These are phyloP conservation scores for Lipomyces sp. DNA, from an alignment of 805 yeast genomes.

Conservation along the genomic window DNA sequence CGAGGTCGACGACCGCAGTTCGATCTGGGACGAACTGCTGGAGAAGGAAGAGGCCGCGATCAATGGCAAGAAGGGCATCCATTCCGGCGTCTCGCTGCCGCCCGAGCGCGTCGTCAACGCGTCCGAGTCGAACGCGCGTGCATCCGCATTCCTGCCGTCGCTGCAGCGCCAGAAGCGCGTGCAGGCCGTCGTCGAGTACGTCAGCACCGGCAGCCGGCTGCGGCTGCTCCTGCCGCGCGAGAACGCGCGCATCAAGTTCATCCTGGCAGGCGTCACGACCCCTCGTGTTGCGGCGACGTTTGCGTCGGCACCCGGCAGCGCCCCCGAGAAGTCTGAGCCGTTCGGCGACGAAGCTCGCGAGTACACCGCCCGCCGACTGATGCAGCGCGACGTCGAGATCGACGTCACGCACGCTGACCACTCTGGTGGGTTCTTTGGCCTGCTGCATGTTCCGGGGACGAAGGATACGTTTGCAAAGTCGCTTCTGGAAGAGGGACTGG, in stretches of 20 bases:
- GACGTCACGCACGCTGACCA: constrained; percentile 69
- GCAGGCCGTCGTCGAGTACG: constrained; percentile 68
- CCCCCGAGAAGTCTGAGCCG: constrained; percentile 31
- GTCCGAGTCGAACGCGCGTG: constrained; percentile 66
- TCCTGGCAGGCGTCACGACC: constrained; percentile 67
- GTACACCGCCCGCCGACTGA: constrained; percentile 51
- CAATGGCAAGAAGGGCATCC: constrained; percentile 59
- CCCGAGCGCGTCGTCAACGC: constrained; percentile 71
- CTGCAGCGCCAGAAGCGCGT: constrained; percentile 63
- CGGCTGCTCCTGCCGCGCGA: constrained; percentile 68
- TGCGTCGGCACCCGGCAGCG: constrained; percentile 35
- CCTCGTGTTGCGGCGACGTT: constrained; percentile 36
- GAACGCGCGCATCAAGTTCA: constrained; percentile 62
- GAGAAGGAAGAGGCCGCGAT: constrained; percentile 65
- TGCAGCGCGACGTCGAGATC: constrained; percentile 72
- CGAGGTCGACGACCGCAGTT: constrained; percentile 61
- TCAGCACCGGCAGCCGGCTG: constrained; percentile 65
- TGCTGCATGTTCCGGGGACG: constrained; percentile 48
- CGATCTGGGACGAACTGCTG: constrained; percentile 71
- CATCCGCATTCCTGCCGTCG: constrained; percentile 69
- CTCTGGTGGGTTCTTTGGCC: constrained; percentile 78
- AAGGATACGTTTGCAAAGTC: constrained; percentile 45
- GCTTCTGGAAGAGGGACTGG: constrained; percentile 61
- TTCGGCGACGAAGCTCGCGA: constrained; percentile 51
- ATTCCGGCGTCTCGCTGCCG: constrained; percentile 54